Evolutionary conservation across 305 asterid species (phyloP), one percentile per base, ranked within the genome.

Genomic region (Fraxinus xanthoxyloides): DNA sequence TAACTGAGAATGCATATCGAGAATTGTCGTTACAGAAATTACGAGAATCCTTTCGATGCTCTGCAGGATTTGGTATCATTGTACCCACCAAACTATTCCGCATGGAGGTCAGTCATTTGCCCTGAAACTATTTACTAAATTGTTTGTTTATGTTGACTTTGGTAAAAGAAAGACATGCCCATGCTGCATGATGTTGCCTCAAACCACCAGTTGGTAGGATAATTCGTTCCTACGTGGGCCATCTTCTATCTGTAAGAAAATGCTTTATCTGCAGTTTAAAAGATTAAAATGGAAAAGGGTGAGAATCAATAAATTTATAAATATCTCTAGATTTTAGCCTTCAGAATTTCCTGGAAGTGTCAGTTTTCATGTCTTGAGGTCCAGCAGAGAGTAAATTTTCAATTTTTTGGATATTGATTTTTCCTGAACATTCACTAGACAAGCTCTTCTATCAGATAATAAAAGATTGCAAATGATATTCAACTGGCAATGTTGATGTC

Each of bases 61-160:
- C 98, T 0, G 95, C 82, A 0, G 99, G 99, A 81, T 75, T 87
- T 81, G 99, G 99, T 73, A 40, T 97, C 61, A 82, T 97, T 81
- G 90, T 95, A 61, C 99, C 98, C 31, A 97, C 98, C 67, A 93
- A 90, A 85, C 83, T 97, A 54, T 93, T 93, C 83, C 97, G 98
- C 75, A 91, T 97, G 98, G 99, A 97, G 99, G 99, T 93, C 72
- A 88, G 88, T 78, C 36, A 23, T 46, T 81, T 63, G 8, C 82
- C 80, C 76, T n/a, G n/a, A n/a, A n/a, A n/a, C n/a, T n/a, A n/a
- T n/a, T n/a, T n/a, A n/a, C n/a, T n/a, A n/a, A n/a, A n/a, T n/a
- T n/a, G n/a, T n/a, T n/a, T n/a, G n/a, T n/a, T n/a, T n/a, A n/a
- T n/a, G n/a, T n/a, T n/a, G n/a, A n/a, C n/a, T n/a, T n/a, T n/a